These are phyloP conservation scores for Miscanthus sacchariflorus DNA, from an alignment of 202 grass and related monocot genomes.

Conservation along the genomic window DNA sequence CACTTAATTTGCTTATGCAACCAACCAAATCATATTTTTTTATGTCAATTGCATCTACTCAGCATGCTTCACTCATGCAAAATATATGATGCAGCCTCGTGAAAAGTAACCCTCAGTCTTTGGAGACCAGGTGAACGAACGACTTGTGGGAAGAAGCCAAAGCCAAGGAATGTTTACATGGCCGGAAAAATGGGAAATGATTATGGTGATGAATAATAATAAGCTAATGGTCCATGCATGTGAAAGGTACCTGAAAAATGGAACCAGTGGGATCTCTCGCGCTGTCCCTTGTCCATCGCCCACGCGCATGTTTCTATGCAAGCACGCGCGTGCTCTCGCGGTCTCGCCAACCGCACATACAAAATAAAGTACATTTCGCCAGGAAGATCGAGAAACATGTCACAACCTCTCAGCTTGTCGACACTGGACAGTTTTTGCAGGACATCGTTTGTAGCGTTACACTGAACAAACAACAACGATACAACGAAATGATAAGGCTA, in stretches of 20 bases:
- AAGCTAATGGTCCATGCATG: not conserved
- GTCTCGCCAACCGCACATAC: not conserved
- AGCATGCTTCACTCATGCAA: too few species aligned
- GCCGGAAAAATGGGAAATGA: conserved; percentile 45
- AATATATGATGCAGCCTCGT: too few species aligned
- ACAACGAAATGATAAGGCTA: not conserved
- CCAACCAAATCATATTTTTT: too few species aligned
- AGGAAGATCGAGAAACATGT: not conserved
- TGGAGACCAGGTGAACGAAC: not conserved
- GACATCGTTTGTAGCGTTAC: not conserved
- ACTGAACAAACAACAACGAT: not conserved
- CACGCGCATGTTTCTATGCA: not conserved
- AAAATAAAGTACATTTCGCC: not conserved
- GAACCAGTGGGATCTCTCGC: not conserved
- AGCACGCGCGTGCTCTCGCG: conserved; percentile 15
- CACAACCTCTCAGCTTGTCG: not conserved
- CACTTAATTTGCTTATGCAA: too few species aligned
- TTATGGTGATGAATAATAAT: conserved; percentile 18
- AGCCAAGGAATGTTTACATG: conserved; percentile 2
- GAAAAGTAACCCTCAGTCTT: not conserved
- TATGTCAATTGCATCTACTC: too few species aligned
- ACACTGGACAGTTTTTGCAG: not conserved
- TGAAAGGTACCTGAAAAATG: conserved; percentile 1
- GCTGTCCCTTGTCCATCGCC: conserved; percentile 3
- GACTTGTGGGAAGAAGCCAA: not conserved